Base-by-base conservation (phyloP, 352 stramenopile species). In the Globisporangium cystogenes region DNA sequence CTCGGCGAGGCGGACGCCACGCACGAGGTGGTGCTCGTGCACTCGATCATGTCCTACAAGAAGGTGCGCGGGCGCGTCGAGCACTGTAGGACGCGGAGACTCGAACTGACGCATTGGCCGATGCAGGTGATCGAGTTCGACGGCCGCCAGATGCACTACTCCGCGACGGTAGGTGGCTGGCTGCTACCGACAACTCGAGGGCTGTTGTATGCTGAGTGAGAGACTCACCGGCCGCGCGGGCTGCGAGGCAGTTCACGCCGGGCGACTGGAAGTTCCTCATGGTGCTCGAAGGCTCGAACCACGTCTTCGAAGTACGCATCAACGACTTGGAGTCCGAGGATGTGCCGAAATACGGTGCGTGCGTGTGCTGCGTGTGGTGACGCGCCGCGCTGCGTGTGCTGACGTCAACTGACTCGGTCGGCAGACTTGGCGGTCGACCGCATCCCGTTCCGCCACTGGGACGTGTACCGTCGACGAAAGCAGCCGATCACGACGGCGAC, bases 1-100 rank as follows among this genome's bases (percentile, higher is more conserved):
- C 65, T 94, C 39, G 82, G 84, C 49, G 81, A 92, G 39, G 68
- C 68, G 1, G 83, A 94, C 48, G 72, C 64, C 44, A 66, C 72
- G 44, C 83, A 94, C 57, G 78, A 90, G 52, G 76, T 92, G 37
- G 71, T 87, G 58, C 64, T 94, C 39, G 59, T 83, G 49, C 83
- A 94, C 68, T 94, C 83, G 20, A 70, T 89, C 51, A 86, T 94
- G 74, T 86, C 75, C 39, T 87, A 90, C 64, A 94, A 94, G 67
- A 94, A 94, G 68, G 73, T 82, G 29, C 27, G 42, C 4, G 24
- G 7, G 24, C 2, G 24, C 26, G n/a, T n/a, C n/a, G n/a, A n/a
- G n/a, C n/a, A n/a, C n/a, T n/a, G n/a, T n/a, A n/a, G n/a, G n/a
- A n/a, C n/a, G n/a, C n/a, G n/a, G n/a, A n/a, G n/a, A n/a, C n/a